Percentiles rank a stretch among this genome's conserved stretches.
These are phyloP conservation scores for Fusarium compactum DNA, from an alignment of 2,329 filamentous ascomycete species.

Conservation along the genomic window DNA sequence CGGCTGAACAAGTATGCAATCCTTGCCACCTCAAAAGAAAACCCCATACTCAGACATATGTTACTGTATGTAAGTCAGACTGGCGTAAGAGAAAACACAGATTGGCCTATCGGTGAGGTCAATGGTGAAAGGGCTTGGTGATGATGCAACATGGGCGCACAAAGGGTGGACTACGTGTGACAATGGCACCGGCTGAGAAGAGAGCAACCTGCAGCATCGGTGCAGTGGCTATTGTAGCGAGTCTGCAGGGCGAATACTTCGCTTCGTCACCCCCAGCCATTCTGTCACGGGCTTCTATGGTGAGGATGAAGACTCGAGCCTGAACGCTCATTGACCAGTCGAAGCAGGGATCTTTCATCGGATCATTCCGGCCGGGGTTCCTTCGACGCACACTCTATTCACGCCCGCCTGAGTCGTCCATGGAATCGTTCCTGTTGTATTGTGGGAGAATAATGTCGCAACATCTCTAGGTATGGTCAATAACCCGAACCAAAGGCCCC, in stretches of 20 bases:
- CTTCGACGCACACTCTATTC: not conserved
- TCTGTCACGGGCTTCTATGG: not conserved
- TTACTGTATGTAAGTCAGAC: slow-evolving; percentile 5
- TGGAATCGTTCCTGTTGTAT: not conserved
- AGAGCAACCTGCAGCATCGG: slow-evolving; percentile 37
- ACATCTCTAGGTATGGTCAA: not conserved
- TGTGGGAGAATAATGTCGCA: not conserved
- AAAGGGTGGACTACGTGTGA: slow-evolving; percentile 42
- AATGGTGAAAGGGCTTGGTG: slow-evolving; percentile 31
- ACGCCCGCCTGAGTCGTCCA: not conserved
- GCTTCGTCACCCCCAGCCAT: not conserved
- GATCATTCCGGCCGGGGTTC: slow-evolving; percentile 9
- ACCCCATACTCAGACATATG: not conserved
- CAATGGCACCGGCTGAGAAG: slow-evolving; percentile 42
- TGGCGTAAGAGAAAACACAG: slow-evolving; percentile 1
- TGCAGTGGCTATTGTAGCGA: slow-evolving; percentile 20
- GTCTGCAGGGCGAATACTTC: slow-evolving; percentile 1
- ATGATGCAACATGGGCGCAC: slow-evolving; percentile 8
- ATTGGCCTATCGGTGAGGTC: slow-evolving; percentile 38
- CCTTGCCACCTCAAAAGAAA: slow-evolving; percentile 20
- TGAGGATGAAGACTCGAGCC: not conserved
- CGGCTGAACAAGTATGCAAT: slow-evolving; percentile 20
- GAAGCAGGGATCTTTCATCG: slow-evolving; percentile 19
- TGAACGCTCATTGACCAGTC: slow-evolving; percentile 2
- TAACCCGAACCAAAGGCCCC: not conserved